Base-by-base conservation (phyloP, 2,329 filamentous ascomycete genomes). In the Fusarium sp. region DNA sequence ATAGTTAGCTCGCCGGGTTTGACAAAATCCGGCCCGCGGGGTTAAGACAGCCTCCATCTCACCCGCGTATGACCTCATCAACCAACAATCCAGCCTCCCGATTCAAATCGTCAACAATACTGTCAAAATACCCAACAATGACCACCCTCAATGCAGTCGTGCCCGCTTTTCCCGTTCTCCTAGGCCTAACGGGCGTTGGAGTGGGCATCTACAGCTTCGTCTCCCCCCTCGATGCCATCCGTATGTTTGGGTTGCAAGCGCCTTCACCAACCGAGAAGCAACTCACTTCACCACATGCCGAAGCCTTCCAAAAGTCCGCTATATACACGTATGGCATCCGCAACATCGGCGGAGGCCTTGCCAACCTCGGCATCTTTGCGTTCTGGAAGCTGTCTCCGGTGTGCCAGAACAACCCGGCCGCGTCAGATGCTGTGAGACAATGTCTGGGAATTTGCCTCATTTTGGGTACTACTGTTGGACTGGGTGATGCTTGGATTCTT, bases 171-270 rank as follows among this genome's bases (percentile, higher is more conserved):
- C 71, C 71, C 22, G 32, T 72, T 25, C 25, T 74, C 45, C 68
- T 74, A n/a, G 58, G 71, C 38, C 32, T 72, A 15, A 58, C 61
- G 0, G 37, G 68, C 25, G 56, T 66, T 4, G 60, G 71, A 17
- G 22, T 74, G 17, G 71, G 71, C 33, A 69, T 74, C 32, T 74
- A 74, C 52, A 72, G 71, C 52, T 74, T 74, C 35, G 45, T 74
- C 1, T 74, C 71, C 0, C 71, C 71, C 10, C 60, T 47, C 25
- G 35, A 69, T n/a, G 35, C 68, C 17, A 64, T 72, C 9, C 71
- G 65, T 15, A 35, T 52, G 12, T 74, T 72, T 6, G 71, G 71
- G 2, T 45, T 74, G 12, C 52, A 38, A 1, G 17, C 6, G 8
- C 20, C 71, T 20, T 14, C 45, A 12, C 3, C 61, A n/a, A 27